Conservation (phyloP, 2,329 filamentous ascomycete species). For the Cladophialophora chaetospira region DNA sequence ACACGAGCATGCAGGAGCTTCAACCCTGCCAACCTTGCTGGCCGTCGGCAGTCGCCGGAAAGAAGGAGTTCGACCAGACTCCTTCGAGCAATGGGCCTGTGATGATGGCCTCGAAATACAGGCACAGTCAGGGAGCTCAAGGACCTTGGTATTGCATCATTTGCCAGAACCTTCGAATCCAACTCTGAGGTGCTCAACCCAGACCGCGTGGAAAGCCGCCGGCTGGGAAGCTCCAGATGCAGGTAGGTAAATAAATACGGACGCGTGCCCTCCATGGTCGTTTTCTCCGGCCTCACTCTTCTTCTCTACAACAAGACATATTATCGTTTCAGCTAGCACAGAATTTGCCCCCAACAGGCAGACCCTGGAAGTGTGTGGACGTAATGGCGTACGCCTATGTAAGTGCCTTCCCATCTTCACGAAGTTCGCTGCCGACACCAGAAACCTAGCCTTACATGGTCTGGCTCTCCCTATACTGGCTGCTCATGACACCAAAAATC, state of each 20-base stretch:
- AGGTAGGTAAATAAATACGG: slow-evolving; percentile 11
- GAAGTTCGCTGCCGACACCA: not conserved
- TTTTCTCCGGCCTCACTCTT: not conserved
- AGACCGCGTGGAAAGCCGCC: not conserved
- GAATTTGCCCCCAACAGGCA: not conserved
- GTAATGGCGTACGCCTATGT: slow-evolving; percentile 26
- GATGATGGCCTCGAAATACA: not conserved
- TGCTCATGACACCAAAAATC: too few species aligned
- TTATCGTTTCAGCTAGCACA: too few species aligned
- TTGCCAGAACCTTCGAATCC: not conserved
- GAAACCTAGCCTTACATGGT: not conserved
- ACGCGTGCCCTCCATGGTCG: not conserved
- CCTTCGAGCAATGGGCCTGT: not conserved
- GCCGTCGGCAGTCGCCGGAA: slow-evolving; percentile 6
- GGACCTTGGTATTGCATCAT: not conserved
- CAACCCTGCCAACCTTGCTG: not conserved
- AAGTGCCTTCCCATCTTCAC: not conserved
- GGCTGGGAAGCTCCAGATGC: not conserved
- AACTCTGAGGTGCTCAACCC: not conserved
- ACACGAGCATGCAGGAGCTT: not conserved
- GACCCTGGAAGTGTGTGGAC: not conserved
- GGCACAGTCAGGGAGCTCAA: not conserved
- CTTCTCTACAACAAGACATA: too few species aligned
- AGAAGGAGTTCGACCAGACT: not conserved
- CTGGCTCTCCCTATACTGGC: not conserved